Evolutionary conservation across 1,284 basidiomycete genomes (phyloP), one percentile per base, ranked within the genome.

Genomic region (Pseudozyma sp.): DNA sequence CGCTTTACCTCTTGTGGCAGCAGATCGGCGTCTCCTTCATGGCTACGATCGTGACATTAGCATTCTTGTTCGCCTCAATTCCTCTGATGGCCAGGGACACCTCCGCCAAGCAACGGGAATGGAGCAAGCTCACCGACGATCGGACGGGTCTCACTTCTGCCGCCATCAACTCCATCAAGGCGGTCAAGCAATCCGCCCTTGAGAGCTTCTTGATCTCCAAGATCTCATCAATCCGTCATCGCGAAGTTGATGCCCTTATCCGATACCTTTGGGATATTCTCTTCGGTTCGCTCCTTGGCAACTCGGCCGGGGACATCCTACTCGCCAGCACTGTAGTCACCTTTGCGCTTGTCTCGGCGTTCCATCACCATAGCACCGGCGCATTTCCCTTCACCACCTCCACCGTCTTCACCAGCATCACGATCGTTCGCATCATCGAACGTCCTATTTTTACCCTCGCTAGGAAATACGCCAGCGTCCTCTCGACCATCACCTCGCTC

Each of bases 111-210:
- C 78, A 80, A 42, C 49, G 49, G 13, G 30, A n/a, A 5, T 80
- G 78, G 78, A 71, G 69, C 34, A 30, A 34, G 29, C 35, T 44
- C 34, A 80, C 75, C 9, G 78, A 80, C 33, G 43, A 48, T 17
- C 62, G 78, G 9, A 65, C 77, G 7, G 60, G 51, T 29, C 55
- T 77, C 13, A 51, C 58, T 42, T 60, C 54, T 9, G 71, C 68
- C 17, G 59, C 58, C 16, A 54, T 79, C 24, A 52, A 48, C 11
- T 59, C 65, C 16, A 78, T 78, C 48, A 72, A 70, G 39, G 75
- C 71, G 7, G 55, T 81, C 61, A 81, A 81, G 40, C 55, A 70
- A 46, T 54, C 64, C 19, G 79, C 75, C 4, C 63, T 70, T n/a
- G 78, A 81, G 33, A 47, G 53, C 17, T 52, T 69, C 45, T 50